Base-by-base conservation (phyloP, 2,329 filamentous ascomycete genomes). In the Trichoderma breve region DNA sequence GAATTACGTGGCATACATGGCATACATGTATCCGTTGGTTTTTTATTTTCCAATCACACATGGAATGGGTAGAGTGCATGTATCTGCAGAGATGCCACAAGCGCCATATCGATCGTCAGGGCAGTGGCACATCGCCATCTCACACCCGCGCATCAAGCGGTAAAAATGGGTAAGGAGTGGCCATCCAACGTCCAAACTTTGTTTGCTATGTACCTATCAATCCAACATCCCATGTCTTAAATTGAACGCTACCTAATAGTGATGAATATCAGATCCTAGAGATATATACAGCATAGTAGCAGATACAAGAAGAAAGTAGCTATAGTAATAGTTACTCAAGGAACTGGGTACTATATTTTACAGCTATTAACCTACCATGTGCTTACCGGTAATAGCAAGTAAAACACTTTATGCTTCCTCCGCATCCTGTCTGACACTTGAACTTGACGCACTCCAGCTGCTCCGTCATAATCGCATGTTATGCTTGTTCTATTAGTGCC, bases 121-220 rank as follows among this genome's bases (percentile, higher is more conserved):
- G 57, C 21, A 30, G 39, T 28, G 43, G 39, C 26, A 70, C 43
- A 70, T 70, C 36, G 39, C 67, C 67, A 70, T 36, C 67, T 53
- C 43, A 70, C 21, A 51, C 28, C 26, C n/a, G 34, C 39, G 67
- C 26, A 70, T 53, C 39, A 61, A 28, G 14, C 32, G 15, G 32
- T 34, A 62, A 36, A 7, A 61, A 61, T 8, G 12, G 26, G 55
- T 3, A 43, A 43, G 39, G 39, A n/a, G 39, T 43, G 7, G 39
- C 39, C 39, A 43, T 43, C 7, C 39, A 43, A 43, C 39, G 2
- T 18, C 39, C 39, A 43, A n/a, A 43, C 6, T 7, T n/a, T 43
- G 15, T 36, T 36, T 36, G 34, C 34, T 36, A 24, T 24, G 24
- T 24, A 3, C 34, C 15, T n/a, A 43, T 43, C 18, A 18, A 43